These are phyloP conservation scores for Zanthoxylum bungeanum DNA, from an alignment of 345 rosid genomes.

Conservation along the genomic window DNA sequence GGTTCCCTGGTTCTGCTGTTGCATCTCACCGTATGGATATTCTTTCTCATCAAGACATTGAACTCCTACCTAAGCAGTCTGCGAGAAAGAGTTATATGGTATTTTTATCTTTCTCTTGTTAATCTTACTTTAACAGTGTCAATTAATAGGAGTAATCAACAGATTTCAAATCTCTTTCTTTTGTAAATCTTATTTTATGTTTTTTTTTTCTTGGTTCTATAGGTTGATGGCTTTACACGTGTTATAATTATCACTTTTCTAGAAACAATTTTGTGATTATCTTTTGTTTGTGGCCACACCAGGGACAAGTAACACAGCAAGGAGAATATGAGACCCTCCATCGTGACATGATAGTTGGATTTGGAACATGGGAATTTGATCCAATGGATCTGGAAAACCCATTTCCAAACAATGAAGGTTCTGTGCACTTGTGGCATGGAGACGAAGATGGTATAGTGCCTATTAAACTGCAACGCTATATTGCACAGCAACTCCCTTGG, in stretches of 20 bases:
- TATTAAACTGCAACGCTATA: conserved; percentile 46
- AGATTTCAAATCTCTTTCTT: conserved; percentile 1
- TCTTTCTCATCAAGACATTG: conserved; percentile 40
- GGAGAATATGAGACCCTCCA: conserved; percentile 49
- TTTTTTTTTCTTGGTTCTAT: too few species aligned
- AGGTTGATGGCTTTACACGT: neutral
- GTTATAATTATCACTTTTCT: neutral
- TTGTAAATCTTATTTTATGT: neutral
- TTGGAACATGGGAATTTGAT: conserved; percentile 59
- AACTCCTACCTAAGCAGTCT: conserved; percentile 25
- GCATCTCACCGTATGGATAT: conserved; percentile 17
- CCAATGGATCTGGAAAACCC: conserved; percentile 46
- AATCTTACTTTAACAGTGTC: neutral
- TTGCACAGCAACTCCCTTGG: conserved; percentile 51
- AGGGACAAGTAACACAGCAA: conserved; percentile 42
- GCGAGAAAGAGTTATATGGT: conserved; percentile 19
- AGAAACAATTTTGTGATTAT: neutral
- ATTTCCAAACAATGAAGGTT: conserved; percentile 43
- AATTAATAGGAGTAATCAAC: conserved; percentile 2
- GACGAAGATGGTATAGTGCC: conserved; percentile 52
- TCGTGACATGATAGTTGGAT: conserved; percentile 48
- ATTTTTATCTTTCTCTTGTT: neutral
- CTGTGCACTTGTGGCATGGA: conserved; percentile 64
- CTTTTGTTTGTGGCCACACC: neutral
- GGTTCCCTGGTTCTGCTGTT: conserved; percentile 47